Evolutionary conservation across 2,329 filamentous ascomycete species (phyloP), one percentile per base, ranked within the genome.

Genomic region (Verruconis gallopava): DNA sequence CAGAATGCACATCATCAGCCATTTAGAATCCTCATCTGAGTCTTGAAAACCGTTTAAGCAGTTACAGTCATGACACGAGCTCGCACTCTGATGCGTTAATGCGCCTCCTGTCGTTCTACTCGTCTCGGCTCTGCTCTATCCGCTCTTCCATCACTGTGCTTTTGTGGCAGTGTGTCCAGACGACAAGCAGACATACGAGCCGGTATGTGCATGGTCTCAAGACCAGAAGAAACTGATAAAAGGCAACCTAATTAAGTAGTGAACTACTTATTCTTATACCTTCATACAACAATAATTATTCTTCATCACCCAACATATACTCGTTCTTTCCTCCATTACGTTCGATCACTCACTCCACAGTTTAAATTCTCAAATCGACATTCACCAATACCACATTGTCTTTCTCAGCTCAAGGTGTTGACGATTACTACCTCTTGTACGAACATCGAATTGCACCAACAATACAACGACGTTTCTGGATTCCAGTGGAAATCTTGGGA

Each of bases 21-120:
- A 30, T 30, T 30, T 9, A 30, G 25, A 30, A 30, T n/a, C n/a
- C n/a, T n/a, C n/a, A n/a, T n/a, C n/a, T n/a, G n/a, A n/a, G 25
- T 30, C 25, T 30, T 30, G 9, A 30, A 9, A 9, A 9, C 25
- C 9, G n/a, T 30, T 30, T n/a, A 9, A n/a, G 9, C 6, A 30
- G 25, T n/a, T n/a, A 9, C 25, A 30, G n/a, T 9, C 25, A 30
- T 30, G 6, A n/a, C 25, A 9, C 9, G 25, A 30, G 9, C 25
- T 30, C 25, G 25, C 25, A 30, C n/a, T 30, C n/a, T 30, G 25
- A 30, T 30, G 25, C 25, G n/a, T 30, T 30, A n/a, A 30, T 30
- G 25, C 25, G 25, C 25, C 25, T 30, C 25, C 25, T 9, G 6
- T 9, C 25, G 25, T n/a, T n/a, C n/a, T 30, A 9, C 25, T 30